A percentile compares a stretch with the other conserved stretches of the same genome.
These are phyloP conservation scores for Trifolium repens DNA, from an alignment of 306 rosid genomes.

Conservation along the genomic window DNA sequence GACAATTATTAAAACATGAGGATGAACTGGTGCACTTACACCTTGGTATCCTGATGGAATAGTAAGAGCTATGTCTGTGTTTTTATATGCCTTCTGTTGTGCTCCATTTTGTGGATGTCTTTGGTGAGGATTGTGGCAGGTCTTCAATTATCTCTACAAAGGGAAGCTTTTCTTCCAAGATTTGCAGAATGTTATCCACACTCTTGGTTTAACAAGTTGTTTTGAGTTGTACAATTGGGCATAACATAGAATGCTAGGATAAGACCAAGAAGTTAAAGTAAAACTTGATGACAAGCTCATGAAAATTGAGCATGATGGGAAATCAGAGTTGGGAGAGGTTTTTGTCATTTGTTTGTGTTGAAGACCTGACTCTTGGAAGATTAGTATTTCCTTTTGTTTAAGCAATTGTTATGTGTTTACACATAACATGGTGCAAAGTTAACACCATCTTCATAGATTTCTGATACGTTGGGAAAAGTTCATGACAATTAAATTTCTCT, in stretches of 20 bases:
- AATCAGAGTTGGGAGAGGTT: constrained; percentile 5
- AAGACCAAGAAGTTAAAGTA: neutral
- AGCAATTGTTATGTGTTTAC: too few relatives aligned
- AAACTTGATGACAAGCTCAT: neutral
- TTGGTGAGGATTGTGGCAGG: constrained; percentile 53
- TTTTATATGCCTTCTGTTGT: constrained; percentile 67
- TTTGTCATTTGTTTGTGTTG: constrained; percentile 11
- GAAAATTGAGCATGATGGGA: neutral
- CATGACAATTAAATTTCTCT: too few relatives aligned
- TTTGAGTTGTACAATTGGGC: constrained; percentile 35
- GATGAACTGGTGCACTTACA: too few relatives aligned
- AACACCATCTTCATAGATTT: too few relatives aligned
- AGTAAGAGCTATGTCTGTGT: constrained; percentile 68
- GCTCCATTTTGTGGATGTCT: constrained; percentile 80
- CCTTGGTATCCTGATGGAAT: constrained; percentile 83
- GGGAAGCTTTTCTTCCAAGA: constrained; percentile 71
- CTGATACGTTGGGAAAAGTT: too few relatives aligned
- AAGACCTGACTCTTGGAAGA: too few relatives aligned
- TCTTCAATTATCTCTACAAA: constrained; percentile 65
- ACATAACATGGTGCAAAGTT: too few relatives aligned
- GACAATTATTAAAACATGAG: too few relatives aligned
- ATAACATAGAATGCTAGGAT: neutral
- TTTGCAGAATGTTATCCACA: constrained; percentile 59
- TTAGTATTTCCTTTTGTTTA: too few relatives aligned
- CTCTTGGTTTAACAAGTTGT: constrained; percentile 62